Evolutionary conservation across 2,329 filamentous ascomycete species (phyloP).

Genomic region (Fusarium dlaminii): DNA sequence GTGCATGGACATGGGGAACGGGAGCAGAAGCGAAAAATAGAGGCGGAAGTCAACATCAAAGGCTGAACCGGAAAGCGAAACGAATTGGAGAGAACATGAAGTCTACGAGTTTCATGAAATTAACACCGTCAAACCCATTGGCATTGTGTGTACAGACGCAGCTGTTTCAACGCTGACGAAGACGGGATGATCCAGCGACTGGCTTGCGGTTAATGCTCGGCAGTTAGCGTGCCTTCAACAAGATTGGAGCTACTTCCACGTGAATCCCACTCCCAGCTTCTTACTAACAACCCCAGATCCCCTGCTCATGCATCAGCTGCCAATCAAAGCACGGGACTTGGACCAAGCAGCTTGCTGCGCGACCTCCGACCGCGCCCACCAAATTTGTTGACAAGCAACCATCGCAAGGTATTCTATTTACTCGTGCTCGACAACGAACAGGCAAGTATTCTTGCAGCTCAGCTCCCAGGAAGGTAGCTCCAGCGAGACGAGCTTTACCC

Average conservation of each 20-base stretch:
- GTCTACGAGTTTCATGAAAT: background rate
- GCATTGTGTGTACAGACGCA: background rate
- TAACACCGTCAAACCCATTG: background rate
- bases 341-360: conserved; percentile 29
- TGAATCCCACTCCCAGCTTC: conserved; percentile 32
- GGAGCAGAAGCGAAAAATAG: background rate
- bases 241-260: conserved; percentile 32
- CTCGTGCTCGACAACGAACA: conserved; percentile 31
- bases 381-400: conserved; percentile 46
- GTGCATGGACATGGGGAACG: background rate
- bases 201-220: conserved; percentile 39
- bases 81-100: background rate
- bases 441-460: conserved; percentile 11
- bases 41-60: background rate
- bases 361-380: conserved; percentile 37
- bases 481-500: background rate
- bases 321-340: conserved; percentile 43
- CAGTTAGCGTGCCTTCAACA: background rate
- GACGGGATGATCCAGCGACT: background rate
- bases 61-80: background rate
- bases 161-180: background rate
- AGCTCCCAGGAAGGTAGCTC: conserved; percentile 22
- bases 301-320: conserved; percentile 41
- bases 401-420: background rate
- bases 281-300: conserved; percentile 28